These are phyloP conservation scores for Phascolomyces articulosus DNA, from an alignment of 371 early-diverging fungal species.

Conservation along the genomic window DNA sequence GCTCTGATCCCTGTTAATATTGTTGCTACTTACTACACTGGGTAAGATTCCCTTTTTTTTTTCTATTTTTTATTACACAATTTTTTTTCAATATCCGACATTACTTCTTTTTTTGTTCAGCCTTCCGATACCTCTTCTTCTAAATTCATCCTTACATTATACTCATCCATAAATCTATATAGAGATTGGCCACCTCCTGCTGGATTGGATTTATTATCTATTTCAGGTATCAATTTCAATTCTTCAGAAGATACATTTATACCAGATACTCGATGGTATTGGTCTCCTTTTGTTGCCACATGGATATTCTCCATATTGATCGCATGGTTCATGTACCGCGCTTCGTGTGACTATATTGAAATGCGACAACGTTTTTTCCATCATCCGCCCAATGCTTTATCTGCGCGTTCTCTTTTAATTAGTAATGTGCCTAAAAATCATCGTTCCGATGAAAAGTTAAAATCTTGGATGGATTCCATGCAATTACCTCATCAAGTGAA, in stretches of 20 bases:
- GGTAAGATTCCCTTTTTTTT: slow-evolving; percentile 16
- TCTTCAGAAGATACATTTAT: slow-evolving; percentile 12
- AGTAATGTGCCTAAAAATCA: slow-evolving; percentile 67
- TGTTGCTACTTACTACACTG: slow-evolving; percentile 44
- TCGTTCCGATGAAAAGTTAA: slow-evolving; percentile 59
- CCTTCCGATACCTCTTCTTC: too few relatives aligned
- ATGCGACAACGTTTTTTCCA: slow-evolving; percentile 65
- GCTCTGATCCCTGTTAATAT: slow-evolving; percentile 63
- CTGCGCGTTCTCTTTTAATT: slow-evolving; percentile 70
- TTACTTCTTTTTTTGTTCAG: too few relatives aligned
- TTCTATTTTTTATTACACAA: background rate
- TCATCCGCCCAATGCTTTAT: slow-evolving; percentile 57
- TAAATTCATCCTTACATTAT: too few relatives aligned
- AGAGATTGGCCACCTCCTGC: slow-evolving; percentile 38
- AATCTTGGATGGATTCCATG: slow-evolving; percentile 54
- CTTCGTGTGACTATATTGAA: slow-evolving; percentile 61
- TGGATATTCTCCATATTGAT: slow-evolving; percentile 65
- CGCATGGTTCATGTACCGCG: slow-evolving; percentile 55
- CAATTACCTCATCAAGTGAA: slow-evolving; percentile 47
- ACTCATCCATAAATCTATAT: too few relatives aligned
- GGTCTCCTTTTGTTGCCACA: slow-evolving; percentile 68
- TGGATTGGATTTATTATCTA: slow-evolving; percentile 30
- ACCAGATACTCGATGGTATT: slow-evolving; percentile 50
- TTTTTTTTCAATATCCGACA: too few relatives aligned
- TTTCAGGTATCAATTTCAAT: slow-evolving; percentile 30